Evolutionary conservation across 495 filamentous ascomycete species (phyloP).

Genomic region (Saxophila tyrrhenica): DNA sequence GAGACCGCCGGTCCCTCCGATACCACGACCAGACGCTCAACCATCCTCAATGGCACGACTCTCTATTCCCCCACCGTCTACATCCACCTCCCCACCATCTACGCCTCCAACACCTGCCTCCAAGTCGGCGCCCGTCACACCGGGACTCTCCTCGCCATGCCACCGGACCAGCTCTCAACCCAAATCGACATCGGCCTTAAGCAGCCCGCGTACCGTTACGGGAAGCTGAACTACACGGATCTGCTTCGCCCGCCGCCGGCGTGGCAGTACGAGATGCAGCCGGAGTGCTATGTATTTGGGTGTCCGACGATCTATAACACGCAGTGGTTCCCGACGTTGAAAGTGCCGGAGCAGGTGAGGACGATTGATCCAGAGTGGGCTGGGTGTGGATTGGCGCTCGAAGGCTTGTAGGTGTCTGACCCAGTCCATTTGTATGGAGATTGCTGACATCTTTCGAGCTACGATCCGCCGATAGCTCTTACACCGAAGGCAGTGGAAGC

Average conservation of each 20-base stretch:
- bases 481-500: constrained; percentile 1
- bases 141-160: not conserved
- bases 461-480: constrained; percentile 6
- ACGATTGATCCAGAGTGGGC: constrained; percentile 6
- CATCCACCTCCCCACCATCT: not conserved
- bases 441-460: constrained; percentile 1
- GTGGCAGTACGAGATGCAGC: constrained; percentile 2
- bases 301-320: constrained; percentile 8
- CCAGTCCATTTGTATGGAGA: not conserved
- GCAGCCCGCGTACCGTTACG: not conserved
- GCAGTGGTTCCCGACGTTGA: not conserved
- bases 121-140: not conserved
- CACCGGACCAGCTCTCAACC: constrained; percentile 2
- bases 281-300: constrained; percentile 1
- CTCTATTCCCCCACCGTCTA: constrained; percentile 1
- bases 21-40: not conserved
- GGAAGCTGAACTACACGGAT: constrained; percentile 2
- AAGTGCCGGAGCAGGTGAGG: not conserved
- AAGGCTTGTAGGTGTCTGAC: constrained; percentile 5
- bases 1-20: not conserved
- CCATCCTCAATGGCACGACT: not conserved
- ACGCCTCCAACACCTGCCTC: constrained; percentile 1
- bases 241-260: not conserved
- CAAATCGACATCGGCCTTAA: constrained; percentile 2
- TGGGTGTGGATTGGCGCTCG: constrained; percentile 1